These are phyloP conservation scores for Elaeis guineensis DNA, from an alignment of 176 grass and related monocot genomes.

Conservation along the genomic window DNA sequence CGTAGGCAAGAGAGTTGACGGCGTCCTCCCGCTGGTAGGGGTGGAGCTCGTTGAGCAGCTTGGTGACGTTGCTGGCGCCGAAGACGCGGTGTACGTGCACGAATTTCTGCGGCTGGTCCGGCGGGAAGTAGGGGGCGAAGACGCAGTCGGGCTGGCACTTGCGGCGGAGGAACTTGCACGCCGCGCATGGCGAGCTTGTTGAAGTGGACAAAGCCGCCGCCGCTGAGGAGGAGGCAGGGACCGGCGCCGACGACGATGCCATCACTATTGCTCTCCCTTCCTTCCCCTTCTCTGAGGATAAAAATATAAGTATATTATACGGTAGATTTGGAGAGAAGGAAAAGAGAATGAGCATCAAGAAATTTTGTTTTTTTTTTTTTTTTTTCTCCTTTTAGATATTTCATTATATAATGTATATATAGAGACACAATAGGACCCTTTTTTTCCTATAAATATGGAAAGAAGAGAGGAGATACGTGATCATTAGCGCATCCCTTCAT, in stretches of 20 bases:
- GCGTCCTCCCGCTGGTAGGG: slow-evolving; percentile 86
- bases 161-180: slow-evolving; percentile 96
- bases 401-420: no score
- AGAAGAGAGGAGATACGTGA: no score
- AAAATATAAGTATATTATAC: not conserved
- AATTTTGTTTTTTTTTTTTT: no score
- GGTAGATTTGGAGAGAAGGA: no score
- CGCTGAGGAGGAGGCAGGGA: slow-evolving; percentile 18
- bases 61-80: slow-evolving; percentile 97
- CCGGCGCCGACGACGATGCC: slow-evolving; percentile 7
- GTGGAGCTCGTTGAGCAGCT: slow-evolving; percentile 91
- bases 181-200: slow-evolving; percentile 85
- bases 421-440: no score
- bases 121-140: slow-evolving; percentile 98
- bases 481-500: no score
- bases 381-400: no score
- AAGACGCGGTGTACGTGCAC: slow-evolving; percentile 96
- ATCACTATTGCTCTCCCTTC: not conserved
- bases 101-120: slow-evolving; percentile 98
- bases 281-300: no score
- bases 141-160: slow-evolving; percentile 99
- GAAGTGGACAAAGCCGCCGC: slow-evolving; percentile 25
- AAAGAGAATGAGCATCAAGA: no score
- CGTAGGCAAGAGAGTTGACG: slow-evolving; percentile 95
- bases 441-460: no score